phyloP scores from a whole-genome alignment of 2,329 filamentous ascomycete genomes.

The Macrophomina tecta region DNA sequence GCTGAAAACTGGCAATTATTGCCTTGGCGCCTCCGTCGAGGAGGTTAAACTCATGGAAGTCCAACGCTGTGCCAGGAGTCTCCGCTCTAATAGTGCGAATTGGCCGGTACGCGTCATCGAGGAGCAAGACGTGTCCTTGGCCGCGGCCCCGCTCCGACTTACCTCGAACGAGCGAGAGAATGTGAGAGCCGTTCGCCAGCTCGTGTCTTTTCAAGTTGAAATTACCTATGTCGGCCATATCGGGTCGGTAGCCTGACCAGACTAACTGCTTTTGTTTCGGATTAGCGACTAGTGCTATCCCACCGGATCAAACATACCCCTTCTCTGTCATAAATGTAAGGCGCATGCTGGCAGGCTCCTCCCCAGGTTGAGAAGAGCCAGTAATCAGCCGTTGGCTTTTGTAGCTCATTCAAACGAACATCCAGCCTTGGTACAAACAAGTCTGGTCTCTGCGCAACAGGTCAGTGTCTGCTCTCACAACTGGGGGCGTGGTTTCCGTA shows the following conservation, averaged over 20 bases:
- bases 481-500: no score
- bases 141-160: constrained; percentile 59
- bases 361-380: background rate
- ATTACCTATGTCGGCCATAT: constrained; percentile 47
- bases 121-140: constrained; percentile 58
- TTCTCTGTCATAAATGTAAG: constrained; percentile 59
- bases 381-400: background rate
- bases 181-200: constrained; percentile 53
- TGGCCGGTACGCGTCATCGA: constrained; percentile 57
- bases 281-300: background rate
- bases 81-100: constrained; percentile 40
- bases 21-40: constrained; percentile 50
- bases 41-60: constrained; percentile 60
- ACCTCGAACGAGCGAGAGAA: constrained; percentile 60
- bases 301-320: constrained; percentile 43
- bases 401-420: background rate
- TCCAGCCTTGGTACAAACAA: background rate
- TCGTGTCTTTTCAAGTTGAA: background rate
- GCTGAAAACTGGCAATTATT: constrained; percentile 48
- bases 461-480: background rate
- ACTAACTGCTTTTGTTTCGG: constrained; percentile 49
- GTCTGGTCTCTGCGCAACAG: background rate
- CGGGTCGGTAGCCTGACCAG: constrained; percentile 54
- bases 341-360: constrained; percentile 29
- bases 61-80: constrained; percentile 49